These are phyloP conservation scores for Spizellomyces sp. DNA, from an alignment of 192 early-diverging fungal species.

Conservation along the genomic window DNA sequence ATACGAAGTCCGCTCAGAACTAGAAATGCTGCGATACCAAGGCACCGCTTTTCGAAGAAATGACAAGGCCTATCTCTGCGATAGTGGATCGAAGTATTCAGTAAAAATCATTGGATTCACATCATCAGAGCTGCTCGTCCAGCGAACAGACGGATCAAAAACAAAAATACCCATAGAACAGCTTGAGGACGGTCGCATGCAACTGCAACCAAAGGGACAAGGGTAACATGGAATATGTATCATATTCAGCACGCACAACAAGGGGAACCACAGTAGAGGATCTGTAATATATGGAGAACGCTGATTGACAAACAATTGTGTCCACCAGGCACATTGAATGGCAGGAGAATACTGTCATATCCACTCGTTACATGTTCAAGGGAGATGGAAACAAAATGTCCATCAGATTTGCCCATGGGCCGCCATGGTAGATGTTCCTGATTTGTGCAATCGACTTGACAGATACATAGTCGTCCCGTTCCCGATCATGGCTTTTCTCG, in stretches of 20 bases:
- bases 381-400: slow-evolving; percentile 42
- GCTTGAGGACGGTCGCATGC: slow-evolving; percentile 33
- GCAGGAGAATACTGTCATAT: too few species aligned
- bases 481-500: not conserved
- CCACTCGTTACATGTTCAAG: not conserved
- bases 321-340: too few species aligned
- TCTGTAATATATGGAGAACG: too few species aligned
- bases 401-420: slow-evolving; percentile 35
- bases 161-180: slow-evolving; percentile 31
- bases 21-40: slow-evolving; percentile 19
- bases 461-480: slow-evolving; percentile 9
- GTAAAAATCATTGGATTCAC: slow-evolving; percentile 35
- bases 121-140: slow-evolving; percentile 29
- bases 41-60: slow-evolving; percentile 18
- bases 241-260: not conserved
- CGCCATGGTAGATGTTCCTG: slow-evolving; percentile 45
- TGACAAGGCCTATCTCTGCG: slow-evolving; percentile 31
- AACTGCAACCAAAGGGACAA: slow-evolving; percentile 22
- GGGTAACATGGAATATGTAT: not conserved
- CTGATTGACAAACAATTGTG: too few species aligned
- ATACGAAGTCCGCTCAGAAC: slow-evolving; percentile 8
- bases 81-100: slow-evolving; percentile 24
- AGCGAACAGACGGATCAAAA: slow-evolving; percentile 36
- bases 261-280: too few species aligned
- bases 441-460: slow-evolving; percentile 29